phyloP scores from a whole-genome alignment of 371 early-diverging fungal species.

The Rhizopus stolonifer region DNA sequence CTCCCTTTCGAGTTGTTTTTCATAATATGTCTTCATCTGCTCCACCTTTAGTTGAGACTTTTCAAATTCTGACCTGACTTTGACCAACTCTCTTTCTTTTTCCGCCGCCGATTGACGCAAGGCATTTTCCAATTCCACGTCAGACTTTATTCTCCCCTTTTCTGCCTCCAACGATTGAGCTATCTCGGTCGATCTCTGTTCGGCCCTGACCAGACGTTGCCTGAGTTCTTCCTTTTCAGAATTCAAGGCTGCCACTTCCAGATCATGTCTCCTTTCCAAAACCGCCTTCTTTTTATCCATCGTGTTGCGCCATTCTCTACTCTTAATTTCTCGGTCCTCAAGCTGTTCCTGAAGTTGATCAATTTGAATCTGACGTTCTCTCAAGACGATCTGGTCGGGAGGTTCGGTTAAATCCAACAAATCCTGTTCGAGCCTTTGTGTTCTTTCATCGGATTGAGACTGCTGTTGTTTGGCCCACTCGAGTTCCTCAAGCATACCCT shows the following conservation, averaged over 20 bases:
- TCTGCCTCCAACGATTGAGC: background rate
- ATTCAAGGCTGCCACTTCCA: background rate
- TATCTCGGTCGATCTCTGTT: background rate
- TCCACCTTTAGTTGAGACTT: slow-evolving; percentile 2
- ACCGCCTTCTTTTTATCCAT: background rate
- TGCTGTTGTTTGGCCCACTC: slow-evolving; percentile 3
- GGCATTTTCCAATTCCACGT: slow-evolving; percentile 14
- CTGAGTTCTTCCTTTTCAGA: slow-evolving; percentile 6
- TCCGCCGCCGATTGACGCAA: slow-evolving; percentile 18
- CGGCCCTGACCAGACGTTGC: slow-evolving; percentile 2
- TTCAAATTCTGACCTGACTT: slow-evolving; percentile 3
- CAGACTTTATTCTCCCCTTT: background rate
- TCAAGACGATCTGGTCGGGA: background rate
- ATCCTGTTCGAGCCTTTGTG: slow-evolving; percentile 8
- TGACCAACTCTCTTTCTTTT: slow-evolving; percentile 17
- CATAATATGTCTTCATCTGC: background rate
- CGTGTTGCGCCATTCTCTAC: background rate
- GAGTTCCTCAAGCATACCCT: slow-evolving; percentile 18
- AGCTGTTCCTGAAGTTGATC: background rate
- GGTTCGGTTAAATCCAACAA: background rate
- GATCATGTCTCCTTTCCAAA: background rate
- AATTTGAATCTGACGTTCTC: slow-evolving; percentile 3
- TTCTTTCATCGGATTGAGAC: background rate
- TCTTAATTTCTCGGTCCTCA: background rate
- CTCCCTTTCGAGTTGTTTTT: slow-evolving; percentile 10